phyloP scores from a whole-genome alignment of 805 yeast species.

The Kurtzmaniella cleridarum region DNA sequence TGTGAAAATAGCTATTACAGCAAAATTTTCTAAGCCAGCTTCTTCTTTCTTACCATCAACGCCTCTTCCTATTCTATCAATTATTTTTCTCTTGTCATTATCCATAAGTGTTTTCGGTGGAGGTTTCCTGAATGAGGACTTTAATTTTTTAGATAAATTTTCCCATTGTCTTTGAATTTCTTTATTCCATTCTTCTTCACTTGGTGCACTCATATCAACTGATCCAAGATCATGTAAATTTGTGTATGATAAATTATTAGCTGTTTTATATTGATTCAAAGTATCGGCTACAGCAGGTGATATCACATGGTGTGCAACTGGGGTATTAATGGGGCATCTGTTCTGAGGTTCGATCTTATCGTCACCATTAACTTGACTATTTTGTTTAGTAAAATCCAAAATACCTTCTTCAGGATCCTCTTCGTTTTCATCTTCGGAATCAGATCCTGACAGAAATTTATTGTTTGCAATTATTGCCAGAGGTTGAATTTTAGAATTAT shows the following conservation, averaged over 20 bases:
- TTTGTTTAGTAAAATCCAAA: background rate
- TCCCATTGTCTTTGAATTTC: constrained; percentile 66
- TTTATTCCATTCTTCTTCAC: constrained; percentile 57
- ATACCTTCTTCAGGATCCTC: constrained; percentile 7
- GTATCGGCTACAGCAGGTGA: constrained; percentile 21
- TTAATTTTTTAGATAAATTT: constrained; percentile 49
- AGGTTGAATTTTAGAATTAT: constrained; percentile 26
- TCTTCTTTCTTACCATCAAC: constrained; percentile 74
- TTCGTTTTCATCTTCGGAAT: constrained; percentile 8
- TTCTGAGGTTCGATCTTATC: constrained; percentile 1
- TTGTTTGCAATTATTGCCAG: constrained; percentile 14
- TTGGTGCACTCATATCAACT: constrained; percentile 39
- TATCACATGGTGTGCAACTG: constrained; percentile 22
- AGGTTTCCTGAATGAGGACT: constrained; percentile 68
- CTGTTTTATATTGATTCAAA: constrained; percentile 14
- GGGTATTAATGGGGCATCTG: constrained; percentile 1
- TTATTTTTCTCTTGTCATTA: constrained; percentile 45
- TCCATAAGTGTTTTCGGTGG: constrained; percentile 59
- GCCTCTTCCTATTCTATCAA: constrained; percentile 74
- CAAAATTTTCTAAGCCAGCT: constrained; percentile 60
- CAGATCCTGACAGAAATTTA: constrained; percentile 3
- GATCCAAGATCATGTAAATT: constrained; percentile 19
- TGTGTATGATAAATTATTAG: constrained; percentile 21
- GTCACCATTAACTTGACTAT: background rate
- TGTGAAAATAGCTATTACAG: constrained; percentile 62